phyloP scores from a whole-genome alignment of 2,329 filamentous ascomycete genomes.

The Apiospora rasikravindrae region DNA sequence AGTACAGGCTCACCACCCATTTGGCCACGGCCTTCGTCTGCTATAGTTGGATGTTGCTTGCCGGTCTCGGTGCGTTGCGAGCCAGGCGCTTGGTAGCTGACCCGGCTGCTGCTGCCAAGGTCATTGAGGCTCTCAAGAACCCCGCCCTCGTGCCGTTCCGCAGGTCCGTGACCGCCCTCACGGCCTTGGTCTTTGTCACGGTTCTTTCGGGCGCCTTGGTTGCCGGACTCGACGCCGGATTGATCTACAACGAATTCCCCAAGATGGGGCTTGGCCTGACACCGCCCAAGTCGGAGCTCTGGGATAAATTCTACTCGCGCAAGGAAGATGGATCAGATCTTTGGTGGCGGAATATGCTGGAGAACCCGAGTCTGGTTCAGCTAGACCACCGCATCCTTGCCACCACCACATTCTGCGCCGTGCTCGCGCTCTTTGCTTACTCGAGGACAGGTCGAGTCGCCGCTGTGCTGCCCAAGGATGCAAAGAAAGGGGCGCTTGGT shows the following conservation, averaged over 20 bases:
- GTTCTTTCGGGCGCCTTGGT: constrained; percentile 94
- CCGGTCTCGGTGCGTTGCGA: constrained; percentile 83
- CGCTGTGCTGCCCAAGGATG: constrained; percentile 65
- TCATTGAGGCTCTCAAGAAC: constrained; percentile 66
- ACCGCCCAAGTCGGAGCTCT: constrained; percentile 82
- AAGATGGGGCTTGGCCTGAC: constrained; percentile 87
- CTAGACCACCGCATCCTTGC: constrained; percentile 94
- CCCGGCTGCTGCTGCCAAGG: constrained; percentile 64
- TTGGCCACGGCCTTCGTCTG: constrained; percentile 89
- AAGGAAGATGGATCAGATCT: constrained; percentile 79
- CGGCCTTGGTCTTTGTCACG: constrained; percentile 81
- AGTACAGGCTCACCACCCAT: constrained; percentile 91
- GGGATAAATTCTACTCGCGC: constrained; percentile 84
- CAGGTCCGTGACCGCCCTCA: constrained; percentile 71
- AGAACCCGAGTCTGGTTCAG: constrained; percentile 95
- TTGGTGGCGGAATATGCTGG: constrained; percentile 96
- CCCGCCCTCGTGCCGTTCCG: constrained; percentile 77
- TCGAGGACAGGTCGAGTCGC: constrained; percentile 67
- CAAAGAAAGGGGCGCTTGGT: constrained; percentile 73
- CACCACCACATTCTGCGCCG: constrained; percentile 82
- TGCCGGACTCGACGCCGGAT: constrained; percentile 90
- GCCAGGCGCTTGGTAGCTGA: constrained; percentile 73
- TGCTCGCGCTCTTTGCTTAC: constrained; percentile 83
- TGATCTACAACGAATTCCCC: constrained; percentile 99
- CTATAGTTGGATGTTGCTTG: constrained; percentile 93